Percentiles rank a stretch among this genome's conserved stretches.
Conservation (phyloP, 108 stramenopile species). For the Skeletonema potamos region DNA sequence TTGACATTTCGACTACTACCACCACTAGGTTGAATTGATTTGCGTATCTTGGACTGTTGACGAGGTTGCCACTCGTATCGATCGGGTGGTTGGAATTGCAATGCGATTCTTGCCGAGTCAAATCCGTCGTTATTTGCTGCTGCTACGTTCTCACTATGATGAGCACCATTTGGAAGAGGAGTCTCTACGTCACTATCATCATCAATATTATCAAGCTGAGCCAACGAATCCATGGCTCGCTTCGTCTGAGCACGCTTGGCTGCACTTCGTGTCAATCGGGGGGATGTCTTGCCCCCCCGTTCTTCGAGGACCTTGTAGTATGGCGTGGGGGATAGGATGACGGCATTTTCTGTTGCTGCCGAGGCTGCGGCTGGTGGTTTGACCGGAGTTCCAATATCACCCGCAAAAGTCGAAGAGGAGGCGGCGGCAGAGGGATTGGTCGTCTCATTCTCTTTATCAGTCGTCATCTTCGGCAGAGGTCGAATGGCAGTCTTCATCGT, state of each 20-base stretch:
- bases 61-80: not conserved
- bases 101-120: not conserved
- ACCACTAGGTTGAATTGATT: not conserved
- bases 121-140: not conserved
- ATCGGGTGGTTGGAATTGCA: not conserved
- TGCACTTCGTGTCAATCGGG: conserved; percentile 54
- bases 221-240: not conserved
- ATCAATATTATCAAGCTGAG: conserved; percentile 3
- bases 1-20: not conserved
- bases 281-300: conserved; percentile 47
- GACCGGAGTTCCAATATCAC: no score
- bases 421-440: no score
- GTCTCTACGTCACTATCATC: not conserved
- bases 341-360: not conserved
- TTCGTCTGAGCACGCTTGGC: conserved; percentile 21
- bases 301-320: conserved; percentile 66
- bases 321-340: conserved; percentile 56
- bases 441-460: not conserved
- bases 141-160: no score
- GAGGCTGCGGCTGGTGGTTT: not conserved
- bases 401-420: no score
- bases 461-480: not conserved
- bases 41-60: not conserved
- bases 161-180: not conserved
- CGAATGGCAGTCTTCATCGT: not conserved